phyloP scores from a whole-genome alignment of 1,284 basidiomycete species.

The Cystobasidiaceae sp. region DNA sequence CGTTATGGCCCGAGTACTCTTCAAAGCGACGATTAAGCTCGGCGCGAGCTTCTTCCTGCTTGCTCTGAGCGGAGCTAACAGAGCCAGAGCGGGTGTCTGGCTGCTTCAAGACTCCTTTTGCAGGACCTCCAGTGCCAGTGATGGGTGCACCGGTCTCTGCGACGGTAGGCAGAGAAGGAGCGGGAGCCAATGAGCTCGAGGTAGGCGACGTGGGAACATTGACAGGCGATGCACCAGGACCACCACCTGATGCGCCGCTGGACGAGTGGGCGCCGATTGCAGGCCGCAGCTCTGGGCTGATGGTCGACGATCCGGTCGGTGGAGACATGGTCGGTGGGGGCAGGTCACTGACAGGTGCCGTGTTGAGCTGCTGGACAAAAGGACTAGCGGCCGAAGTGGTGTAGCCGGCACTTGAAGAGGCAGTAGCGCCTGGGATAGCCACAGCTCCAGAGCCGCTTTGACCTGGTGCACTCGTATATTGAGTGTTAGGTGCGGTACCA shows the following conservation, averaged over 20 bases:
- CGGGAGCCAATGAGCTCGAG: slow-evolving; percentile 10
- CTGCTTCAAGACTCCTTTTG: slow-evolving; percentile 25
- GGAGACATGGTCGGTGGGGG: not conserved
- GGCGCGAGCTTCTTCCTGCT: slow-evolving; percentile 26
- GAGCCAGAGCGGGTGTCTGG: not conserved
- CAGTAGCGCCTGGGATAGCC: slow-evolving; percentile 9
- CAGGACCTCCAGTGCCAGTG: slow-evolving; percentile 38
- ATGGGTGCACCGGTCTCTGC: slow-evolving; percentile 40
- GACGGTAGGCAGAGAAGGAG: slow-evolving; percentile 34
- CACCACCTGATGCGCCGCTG: not conserved
- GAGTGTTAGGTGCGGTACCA: not conserved
- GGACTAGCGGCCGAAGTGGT: not conserved
- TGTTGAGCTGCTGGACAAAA: slow-evolving; percentile 34
- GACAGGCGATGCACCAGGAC: slow-evolving; percentile 10
- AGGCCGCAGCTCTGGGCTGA: not conserved
- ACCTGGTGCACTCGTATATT: not conserved
- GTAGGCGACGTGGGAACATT: not conserved
- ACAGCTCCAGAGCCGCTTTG: not conserved
- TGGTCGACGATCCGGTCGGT: not conserved
- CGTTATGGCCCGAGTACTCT: slow-evolving; percentile 17
- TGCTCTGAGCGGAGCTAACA: not conserved
- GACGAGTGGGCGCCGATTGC: not conserved
- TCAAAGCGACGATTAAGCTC: slow-evolving; percentile 16
- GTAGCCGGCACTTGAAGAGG: not conserved
- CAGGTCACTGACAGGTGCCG: slow-evolving; percentile 10